Conservation (phyloP, 371 early-diverging fungal species). For the Rhizopus delemar region DNA sequence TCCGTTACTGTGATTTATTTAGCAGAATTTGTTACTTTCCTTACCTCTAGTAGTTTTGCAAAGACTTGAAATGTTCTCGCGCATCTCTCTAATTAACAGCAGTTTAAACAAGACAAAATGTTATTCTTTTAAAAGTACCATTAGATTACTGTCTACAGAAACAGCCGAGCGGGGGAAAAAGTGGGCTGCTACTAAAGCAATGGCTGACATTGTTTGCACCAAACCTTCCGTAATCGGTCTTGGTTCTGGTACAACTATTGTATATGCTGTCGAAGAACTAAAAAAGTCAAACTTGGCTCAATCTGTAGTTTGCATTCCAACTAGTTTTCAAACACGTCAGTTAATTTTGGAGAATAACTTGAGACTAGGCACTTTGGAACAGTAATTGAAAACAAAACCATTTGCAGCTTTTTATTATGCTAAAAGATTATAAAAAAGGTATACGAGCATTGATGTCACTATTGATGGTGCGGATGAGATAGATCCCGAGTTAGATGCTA, state of each 20-base stretch:
- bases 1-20: no score
- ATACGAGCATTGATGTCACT: constrained; percentile 76
- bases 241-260: constrained; percentile 89
- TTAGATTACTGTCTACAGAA: background rate
- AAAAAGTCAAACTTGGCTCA: constrained; percentile 1
- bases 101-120: no score
- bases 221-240: constrained; percentile 76
- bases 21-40: no score
- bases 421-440: constrained; percentile 67
- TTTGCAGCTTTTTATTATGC: constrained; percentile 30
- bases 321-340: constrained; percentile 87
- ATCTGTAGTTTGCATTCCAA: constrained; percentile 77
- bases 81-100: no score
- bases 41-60: no score
- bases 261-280: constrained; percentile 75
- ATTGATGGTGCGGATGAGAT: constrained; percentile 95
- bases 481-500: constrained; percentile 74
- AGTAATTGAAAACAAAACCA: constrained; percentile 39
- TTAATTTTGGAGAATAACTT: constrained; percentile 69
- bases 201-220: constrained; percentile 69
- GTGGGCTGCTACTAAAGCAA: constrained; percentile 78
- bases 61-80: no score
- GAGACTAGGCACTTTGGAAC: constrained; percentile 63
- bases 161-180: constrained; percentile 59
- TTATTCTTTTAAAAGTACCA: background rate